A percentile compares a stretch with the other conserved stretches of the same genome.
Conservation (phyloP, 495 filamentous ascomycete genomes). For the Thermothielavioides terrestris region DNA sequence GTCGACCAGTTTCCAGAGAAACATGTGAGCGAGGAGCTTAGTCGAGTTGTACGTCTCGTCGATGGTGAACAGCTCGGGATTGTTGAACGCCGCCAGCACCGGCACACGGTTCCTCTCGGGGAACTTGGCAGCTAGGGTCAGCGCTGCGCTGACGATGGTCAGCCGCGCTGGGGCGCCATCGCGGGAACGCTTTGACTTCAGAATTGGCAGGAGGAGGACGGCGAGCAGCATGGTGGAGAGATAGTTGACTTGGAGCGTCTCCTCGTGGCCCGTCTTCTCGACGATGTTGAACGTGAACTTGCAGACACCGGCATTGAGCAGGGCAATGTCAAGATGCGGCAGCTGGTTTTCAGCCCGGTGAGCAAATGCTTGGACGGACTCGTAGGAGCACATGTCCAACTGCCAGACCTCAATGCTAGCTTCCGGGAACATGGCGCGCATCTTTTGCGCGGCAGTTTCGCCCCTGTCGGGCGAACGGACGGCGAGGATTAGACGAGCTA, state of each 20-base stretch:
- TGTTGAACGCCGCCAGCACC: no score
- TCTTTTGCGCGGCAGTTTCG: background rate
- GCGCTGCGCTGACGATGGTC: background rate
- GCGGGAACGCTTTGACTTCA: background rate
- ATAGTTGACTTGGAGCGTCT: background rate
- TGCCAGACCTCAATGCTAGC: background rate
- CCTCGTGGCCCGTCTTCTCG: background rate
- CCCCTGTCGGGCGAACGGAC: background rate
- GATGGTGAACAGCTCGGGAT: no score
- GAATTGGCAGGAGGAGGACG: background rate
- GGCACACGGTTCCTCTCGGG: no score
- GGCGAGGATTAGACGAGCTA: background rate
- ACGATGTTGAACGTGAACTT: background rate
- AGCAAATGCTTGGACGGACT: background rate
- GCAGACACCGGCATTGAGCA: background rate
- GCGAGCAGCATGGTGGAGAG: background rate
- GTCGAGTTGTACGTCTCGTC: slow-evolving; percentile 27
- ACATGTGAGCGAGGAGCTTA: slow-evolving; percentile 38
- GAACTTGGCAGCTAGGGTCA: no score
- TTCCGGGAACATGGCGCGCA: background rate
- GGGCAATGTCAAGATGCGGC: background rate
- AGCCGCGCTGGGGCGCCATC: background rate
- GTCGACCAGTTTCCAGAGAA: slow-evolving; percentile 34
- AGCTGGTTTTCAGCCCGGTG: background rate
- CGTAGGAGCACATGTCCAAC: background rate